Base-by-base conservation (phyloP, 2,329 filamentous ascomycete genomes). In the Fusarium sp. region DNA sequence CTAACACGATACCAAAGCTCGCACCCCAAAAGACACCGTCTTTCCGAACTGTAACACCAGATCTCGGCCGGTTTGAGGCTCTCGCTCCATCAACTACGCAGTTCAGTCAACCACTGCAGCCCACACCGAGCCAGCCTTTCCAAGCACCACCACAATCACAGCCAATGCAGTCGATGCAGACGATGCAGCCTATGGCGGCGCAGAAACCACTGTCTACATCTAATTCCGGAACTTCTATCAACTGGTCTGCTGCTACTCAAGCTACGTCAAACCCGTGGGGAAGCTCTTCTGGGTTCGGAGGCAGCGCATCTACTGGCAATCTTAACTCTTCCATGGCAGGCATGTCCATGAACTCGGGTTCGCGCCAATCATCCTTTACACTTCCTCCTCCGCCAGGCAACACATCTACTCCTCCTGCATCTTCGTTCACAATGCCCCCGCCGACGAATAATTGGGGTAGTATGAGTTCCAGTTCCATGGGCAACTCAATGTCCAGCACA, bases 71-170 rank as follows among this genome's bases (percentile, higher is more conserved):
- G 18, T 88, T 90, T 68, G 83, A 85, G 49, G 75, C 86, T 20
- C 81, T 91, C 65, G 84, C 85, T 3, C 89, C 89, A 0, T 85
- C 86, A 5, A 81, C 85, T 16, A 90, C 89, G 3, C 89, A 91
- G 76, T 90, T 85, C 75, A 90, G 88, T 4, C 84, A 90, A 64
- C 88, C 89, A 0, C 77, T 89, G 30, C 86, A 86, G 57, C 85
- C 86, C 3, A 77, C 57, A 5, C 41, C 47, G n/a, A 66, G 41
- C 49, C 74, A 75, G 54, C 67, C 78, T 67, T 70, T 76, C 65
- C 73, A 72, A 46, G 72, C 76, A 45, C 63, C 79, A 13, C 14
- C 49, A 18, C 49, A 53, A 28, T 42, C 49, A 16, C 49, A 53
- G 49, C 34, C 49, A 12, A 53, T 51, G 28, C 51, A 68, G 75